Evolutionary conservation across 2,329 filamentous ascomycete species (phyloP).

Genomic region (Dothideomycetes sp.): DNA sequence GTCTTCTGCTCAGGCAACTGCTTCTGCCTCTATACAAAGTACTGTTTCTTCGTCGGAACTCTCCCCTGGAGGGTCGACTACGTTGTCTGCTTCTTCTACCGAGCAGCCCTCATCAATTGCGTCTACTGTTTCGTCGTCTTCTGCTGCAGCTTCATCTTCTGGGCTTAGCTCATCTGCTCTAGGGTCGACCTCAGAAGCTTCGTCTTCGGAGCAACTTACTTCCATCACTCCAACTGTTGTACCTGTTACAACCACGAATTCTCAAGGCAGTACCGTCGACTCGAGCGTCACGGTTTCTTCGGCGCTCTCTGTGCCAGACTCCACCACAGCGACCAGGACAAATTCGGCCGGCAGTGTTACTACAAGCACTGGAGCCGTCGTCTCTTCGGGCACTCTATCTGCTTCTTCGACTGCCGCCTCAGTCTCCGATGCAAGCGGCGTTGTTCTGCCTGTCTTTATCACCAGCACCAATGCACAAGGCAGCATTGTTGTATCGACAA

Average conservation of each 20-base stretch:
- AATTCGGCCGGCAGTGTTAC: constrained; percentile 11
- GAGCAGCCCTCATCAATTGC: not conserved
- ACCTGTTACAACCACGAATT: constrained; percentile 16
- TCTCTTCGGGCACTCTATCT: constrained; percentile 11
- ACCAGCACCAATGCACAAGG: constrained; percentile 28
- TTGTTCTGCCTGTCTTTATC: constrained; percentile 28
- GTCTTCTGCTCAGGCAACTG: constrained; percentile 11
- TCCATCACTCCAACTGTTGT: constrained; percentile 13
- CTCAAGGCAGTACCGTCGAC: constrained; percentile 11
- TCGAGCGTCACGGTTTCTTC: constrained; percentile 10
- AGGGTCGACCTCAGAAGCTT: not conserved
- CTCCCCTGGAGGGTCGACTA: constrained; percentile 1
- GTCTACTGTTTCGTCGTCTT: constrained; percentile 7
- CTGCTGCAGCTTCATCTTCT: constrained; percentile 3
- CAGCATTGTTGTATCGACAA: constrained; percentile 24
- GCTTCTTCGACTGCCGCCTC: constrained; percentile 12
- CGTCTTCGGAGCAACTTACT: constrained; percentile 5
- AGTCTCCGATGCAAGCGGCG: constrained; percentile 14
- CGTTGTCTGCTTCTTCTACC: constrained; percentile 7
- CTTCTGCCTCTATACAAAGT: constrained; percentile 5
- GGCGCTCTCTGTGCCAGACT: constrained; percentile 11
- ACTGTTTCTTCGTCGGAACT: constrained; percentile 7
- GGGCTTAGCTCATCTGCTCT: constrained; percentile 1
- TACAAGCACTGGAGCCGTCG: constrained; percentile 11
- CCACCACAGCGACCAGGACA: constrained; percentile 8